phyloP scores from a whole-genome alignment of 1,284 basidiomycete genomes.

The Ganoderma sinense region DNA sequence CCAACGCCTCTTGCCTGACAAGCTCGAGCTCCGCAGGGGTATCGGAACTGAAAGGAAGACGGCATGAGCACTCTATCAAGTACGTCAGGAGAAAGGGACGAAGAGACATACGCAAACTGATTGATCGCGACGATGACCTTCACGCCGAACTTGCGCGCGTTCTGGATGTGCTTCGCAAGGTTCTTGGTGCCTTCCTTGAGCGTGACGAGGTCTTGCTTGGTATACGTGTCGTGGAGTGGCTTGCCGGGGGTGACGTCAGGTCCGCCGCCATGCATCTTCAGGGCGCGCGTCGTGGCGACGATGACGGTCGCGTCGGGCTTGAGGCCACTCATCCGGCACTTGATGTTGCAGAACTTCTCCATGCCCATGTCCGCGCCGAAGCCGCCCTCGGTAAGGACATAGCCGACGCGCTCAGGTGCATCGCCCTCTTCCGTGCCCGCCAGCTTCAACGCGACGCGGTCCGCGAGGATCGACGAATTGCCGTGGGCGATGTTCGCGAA shows the following conservation, averaged over 20 bases:
- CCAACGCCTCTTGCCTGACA: conserved; percentile 82
- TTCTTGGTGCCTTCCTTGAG: conserved; percentile 95
- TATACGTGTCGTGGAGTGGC: conserved; percentile 92
- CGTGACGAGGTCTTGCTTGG: conserved; percentile 91
- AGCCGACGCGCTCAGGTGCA: conserved; percentile 81
- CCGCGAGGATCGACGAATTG: conserved; percentile 98
- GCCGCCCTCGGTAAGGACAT: conserved; percentile 98
- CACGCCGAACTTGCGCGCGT: conserved; percentile 94
- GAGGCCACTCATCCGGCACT: conserved; percentile 94
- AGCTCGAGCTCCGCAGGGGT: conserved; percentile 91
- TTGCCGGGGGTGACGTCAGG: conserved; percentile 98
- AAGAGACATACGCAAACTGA: conserved; percentile 82
- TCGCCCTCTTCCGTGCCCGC: conserved; percentile 97
- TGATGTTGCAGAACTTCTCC: conserved; percentile 99
- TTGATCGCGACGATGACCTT: conserved; percentile 98
- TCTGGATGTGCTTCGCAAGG: conserved; percentile 93
- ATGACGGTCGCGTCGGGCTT: conserved; percentile 95
- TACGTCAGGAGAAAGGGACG: conserved; percentile 5
- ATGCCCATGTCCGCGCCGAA: conserved; percentile 99
- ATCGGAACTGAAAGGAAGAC: conserved; percentile 70
- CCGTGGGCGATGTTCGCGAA: conserved; percentile 99
- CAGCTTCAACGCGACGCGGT: conserved; percentile 95
- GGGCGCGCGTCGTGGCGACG: conserved; percentile 95
- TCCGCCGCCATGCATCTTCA: conserved; percentile 99
- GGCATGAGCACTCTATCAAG: not conserved